phyloP scores from a whole-genome alignment of 176 grass and related monocot genomes.

The Tillandsia fasciculata region DNA sequence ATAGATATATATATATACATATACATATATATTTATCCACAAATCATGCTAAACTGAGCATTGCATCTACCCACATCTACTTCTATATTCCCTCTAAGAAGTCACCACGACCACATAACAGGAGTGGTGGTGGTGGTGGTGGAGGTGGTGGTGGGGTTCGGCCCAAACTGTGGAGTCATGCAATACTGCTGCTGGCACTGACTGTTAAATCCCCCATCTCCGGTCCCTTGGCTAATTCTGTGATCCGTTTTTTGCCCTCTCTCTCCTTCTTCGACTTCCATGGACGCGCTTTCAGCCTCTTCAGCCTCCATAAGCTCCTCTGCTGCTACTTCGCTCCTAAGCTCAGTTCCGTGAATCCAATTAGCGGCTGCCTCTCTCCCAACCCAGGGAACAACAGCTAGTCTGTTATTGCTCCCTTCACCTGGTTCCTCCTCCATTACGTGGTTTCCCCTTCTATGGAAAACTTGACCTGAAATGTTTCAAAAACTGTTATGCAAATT shows the following conservation, averaged over 20 bases:
- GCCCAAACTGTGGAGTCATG: not conserved
- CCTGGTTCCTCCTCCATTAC: not conserved
- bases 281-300: not conserved
- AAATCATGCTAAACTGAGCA: too few relatives aligned
- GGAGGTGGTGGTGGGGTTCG: too few relatives aligned
- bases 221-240: not conserved
- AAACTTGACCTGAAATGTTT: slow-evolving; percentile 4
- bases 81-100: too few relatives aligned
- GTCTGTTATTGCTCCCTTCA: not conserved
- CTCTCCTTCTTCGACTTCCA: slow-evolving; percentile 22
- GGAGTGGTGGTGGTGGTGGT: not conserved
- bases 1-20: too few relatives aligned
- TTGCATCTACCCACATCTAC: too few relatives aligned
- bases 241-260: not conserved
- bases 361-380: not conserved
- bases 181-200: slow-evolving; percentile 7
- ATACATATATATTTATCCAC: too few relatives aligned
- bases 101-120: slow-evolving; percentile 20
- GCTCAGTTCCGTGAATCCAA: not conserved
- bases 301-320: slow-evolving; percentile 18
- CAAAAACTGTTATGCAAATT: not conserved
- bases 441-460: not conserved
- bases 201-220: not conserved
- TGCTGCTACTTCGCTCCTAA: not conserved
- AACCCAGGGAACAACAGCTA: slow-evolving; percentile 20